A percentile compares a stretch with the other conserved stretches of the same genome.
These are phyloP conservation scores for Cymbidium sinense DNA, from an alignment of 106 monocot species.

Conservation along the genomic window DNA sequence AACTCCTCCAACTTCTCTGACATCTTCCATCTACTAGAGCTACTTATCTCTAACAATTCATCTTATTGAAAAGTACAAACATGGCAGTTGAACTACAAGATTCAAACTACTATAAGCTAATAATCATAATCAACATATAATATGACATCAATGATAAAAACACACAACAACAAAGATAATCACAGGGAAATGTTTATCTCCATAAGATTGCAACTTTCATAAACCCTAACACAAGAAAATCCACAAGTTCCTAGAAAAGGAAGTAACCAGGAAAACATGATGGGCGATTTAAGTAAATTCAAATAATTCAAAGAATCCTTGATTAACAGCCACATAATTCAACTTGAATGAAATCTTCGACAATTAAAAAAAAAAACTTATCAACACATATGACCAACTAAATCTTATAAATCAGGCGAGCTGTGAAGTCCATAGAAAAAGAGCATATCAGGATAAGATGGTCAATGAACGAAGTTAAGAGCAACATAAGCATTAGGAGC, in stretches of 20 bases:
- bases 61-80: too few species aligned
- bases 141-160: too few species aligned
- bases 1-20: too few species aligned
- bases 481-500: not conserved
- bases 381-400: not conserved
- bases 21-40: too few species aligned
- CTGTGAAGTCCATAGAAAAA: not conserved
- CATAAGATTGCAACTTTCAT: not conserved
- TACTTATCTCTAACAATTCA: too few species aligned
- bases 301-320: not conserved
- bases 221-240: not conserved
- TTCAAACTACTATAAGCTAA: too few species aligned
- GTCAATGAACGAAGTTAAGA: not conserved
- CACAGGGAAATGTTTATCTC: not conserved
- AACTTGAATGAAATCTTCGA: not conserved
- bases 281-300: not conserved
- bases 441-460: not conserved
- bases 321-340: not conserved
- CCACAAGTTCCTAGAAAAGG: not conserved
- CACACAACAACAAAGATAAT: too few species aligned
- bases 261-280: not conserved
- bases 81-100: too few species aligned
- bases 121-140: too few species aligned
- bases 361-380: not conserved
- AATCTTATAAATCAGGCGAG: not conserved